Conservation (phyloP, 768 basidiomycete genomes). For the Boletus pseudo-olivaceus region DNA sequence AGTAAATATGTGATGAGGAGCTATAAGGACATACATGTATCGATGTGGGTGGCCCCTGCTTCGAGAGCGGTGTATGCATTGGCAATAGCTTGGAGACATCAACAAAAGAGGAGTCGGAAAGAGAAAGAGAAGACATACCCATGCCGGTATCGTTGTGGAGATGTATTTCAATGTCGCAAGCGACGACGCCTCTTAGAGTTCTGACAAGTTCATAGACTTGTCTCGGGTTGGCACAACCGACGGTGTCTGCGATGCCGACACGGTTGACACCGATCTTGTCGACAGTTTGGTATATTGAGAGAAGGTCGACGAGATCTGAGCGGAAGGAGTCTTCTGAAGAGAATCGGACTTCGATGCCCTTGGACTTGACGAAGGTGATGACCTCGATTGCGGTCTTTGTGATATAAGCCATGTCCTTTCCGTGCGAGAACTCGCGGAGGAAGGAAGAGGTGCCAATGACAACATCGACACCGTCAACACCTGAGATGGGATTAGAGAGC, state of each 20-base stretch:
- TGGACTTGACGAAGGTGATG: slow-evolving; percentile 99
- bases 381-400: slow-evolving; percentile 99
- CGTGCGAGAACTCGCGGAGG: slow-evolving; percentile 99
- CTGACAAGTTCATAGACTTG: slow-evolving; percentile 98
- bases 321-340: slow-evolving; percentile 99
- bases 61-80: slow-evolving; percentile 98
- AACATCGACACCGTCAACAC: slow-evolving; percentile 98
- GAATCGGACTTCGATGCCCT: slow-evolving; percentile 99
- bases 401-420: slow-evolving; percentile 99
- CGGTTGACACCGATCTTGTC: slow-evolving; percentile 99
- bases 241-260: slow-evolving; percentile 98
- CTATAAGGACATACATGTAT: slow-evolving; percentile 71
- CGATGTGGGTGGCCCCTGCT: slow-evolving; percentile 98
- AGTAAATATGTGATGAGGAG: not conserved
- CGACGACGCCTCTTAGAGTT: slow-evolving; percentile 93
- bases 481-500: slow-evolving; percentile 35
- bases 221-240: slow-evolving; percentile 97
- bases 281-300: slow-evolving; percentile 98
- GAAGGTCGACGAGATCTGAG: slow-evolving; percentile 96
- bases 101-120: not conserved
- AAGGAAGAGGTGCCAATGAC: slow-evolving; percentile 99
- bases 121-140: slow-evolving; percentile 47
- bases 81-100: slow-evolving; percentile 68
- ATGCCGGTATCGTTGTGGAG: slow-evolving; percentile 98
- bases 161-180: slow-evolving; percentile 97